Evolutionary conservation across 305 asterid genomes (phyloP), one percentile per base, ranked within the genome.

Genomic region (Solanum chacoense): DNA sequence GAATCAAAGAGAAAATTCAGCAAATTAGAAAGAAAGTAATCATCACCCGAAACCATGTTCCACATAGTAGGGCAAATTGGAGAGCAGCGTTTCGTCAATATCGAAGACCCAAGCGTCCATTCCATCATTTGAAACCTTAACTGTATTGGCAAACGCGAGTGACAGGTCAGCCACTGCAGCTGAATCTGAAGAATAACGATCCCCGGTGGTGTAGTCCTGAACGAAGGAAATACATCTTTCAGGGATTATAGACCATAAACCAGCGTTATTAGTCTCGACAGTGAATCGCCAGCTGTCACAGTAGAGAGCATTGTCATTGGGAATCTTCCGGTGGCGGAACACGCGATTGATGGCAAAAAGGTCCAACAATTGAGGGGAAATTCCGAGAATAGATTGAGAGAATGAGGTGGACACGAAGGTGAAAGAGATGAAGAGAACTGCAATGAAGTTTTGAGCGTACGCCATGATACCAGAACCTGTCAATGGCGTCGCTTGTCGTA

Each of bases 241-340:
- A 6, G 98, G 98, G 37, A 95, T 36, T n/a, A 59, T 86, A 4
- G 26, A 32, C 98, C 98, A 97, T 69, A 63, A 42, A 2, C 94
- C 94, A 55, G 95, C 97, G 88, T 94, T 95, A 85, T 97, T 94
- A 3, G 99, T 94, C 91, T 97, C 98, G 42, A 97, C 95, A 29
- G 95, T 92, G 93, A 92, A 96, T 77, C 93, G 92, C 99, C 98
- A 96, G 93, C 95, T 91, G 29, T 91, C 96, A 92, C 98, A 96
- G 92, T 76, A 92, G 74, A 91, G 31, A 50, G 3, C 32, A 55
- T 55, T 4, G 74, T 84, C 74, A 3, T 55, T 84, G 74, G 74
- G 87, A 55, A 84, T 84, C 45, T 84, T 84, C 1, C 74, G 74
- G 74, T 84, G 87, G 45, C 59, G 11, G 12, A 37, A 78, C 3